Percentiles rank a stretch among this genome's conserved stretches.
phyloP scores from a whole-genome alignment of 768 basidiomycete species.

The Xerocomus potaroensis region DNA sequence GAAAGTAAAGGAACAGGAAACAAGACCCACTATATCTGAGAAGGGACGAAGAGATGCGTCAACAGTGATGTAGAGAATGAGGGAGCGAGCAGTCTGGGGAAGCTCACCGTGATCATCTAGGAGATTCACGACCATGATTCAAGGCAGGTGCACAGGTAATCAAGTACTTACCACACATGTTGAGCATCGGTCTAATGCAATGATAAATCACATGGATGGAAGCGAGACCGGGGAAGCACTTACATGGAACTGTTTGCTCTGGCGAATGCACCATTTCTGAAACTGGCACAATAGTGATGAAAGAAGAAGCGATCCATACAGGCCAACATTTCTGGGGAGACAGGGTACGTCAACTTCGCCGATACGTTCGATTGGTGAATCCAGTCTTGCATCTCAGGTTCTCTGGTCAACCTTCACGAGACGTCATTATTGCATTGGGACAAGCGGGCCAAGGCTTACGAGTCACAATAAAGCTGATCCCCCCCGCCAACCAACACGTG shows the following conservation, averaged over 20 bases:
- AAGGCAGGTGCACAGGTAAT: background rate
- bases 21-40: slow-evolving; percentile 44
- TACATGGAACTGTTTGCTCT: slow-evolving; percentile 89
- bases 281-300: slow-evolving; percentile 84
- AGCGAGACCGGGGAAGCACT: slow-evolving; percentile 21
- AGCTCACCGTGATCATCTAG: slow-evolving; percentile 77
- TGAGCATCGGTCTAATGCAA: slow-evolving; percentile 73
- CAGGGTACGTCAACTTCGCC: slow-evolving; percentile 50
- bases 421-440: background rate
- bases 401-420: slow-evolving; percentile 61
- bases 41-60: slow-evolving; percentile 5
- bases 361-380: slow-evolving; percentile 53
- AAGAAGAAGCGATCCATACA: slow-evolving; percentile 88
- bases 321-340: slow-evolving; percentile 67
- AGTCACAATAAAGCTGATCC: slow-evolving; percentile 88
- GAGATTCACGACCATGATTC: background rate
- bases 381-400: slow-evolving; percentile 90
- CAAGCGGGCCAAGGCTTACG: slow-evolving; percentile 37
- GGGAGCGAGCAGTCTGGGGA: background rate
- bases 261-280: slow-evolving; percentile 86
- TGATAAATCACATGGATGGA: background rate
- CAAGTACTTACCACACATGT: slow-evolving; percentile 65
- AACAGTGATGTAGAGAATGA: slow-evolving; percentile 1
- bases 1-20: background rate
- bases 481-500: slow-evolving; percentile 93